Conservation (phyloP, 805 yeast species). For the Kodamaea fukazawae region DNA sequence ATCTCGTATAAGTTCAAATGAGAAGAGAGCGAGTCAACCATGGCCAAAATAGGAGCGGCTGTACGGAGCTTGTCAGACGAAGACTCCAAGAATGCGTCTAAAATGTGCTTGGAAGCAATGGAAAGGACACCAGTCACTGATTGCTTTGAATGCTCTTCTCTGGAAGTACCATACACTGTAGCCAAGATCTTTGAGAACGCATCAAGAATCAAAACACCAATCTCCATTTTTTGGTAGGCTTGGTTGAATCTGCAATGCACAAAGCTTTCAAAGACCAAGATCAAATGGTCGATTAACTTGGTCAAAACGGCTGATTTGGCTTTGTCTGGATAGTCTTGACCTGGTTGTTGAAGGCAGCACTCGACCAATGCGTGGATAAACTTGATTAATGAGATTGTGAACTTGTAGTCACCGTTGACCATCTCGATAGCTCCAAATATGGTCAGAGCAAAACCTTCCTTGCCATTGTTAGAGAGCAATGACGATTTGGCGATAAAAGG, state of each 20-base stretch:
- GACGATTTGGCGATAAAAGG: conserved; percentile 67
- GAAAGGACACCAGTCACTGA: background rate
- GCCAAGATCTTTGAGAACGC: conserved; percentile 55
- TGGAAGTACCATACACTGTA: conserved; percentile 52
- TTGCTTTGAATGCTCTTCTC: background rate
- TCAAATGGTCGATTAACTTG: conserved; percentile 51
- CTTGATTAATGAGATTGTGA: conserved; percentile 59
- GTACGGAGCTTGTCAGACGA: conserved; percentile 51
- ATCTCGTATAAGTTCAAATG: conserved; percentile 35
- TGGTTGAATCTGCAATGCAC: conserved; percentile 63
- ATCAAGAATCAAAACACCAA: conserved; percentile 55
- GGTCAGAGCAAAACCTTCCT: conserved; percentile 60
- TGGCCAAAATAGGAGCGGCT: conserved; percentile 49
- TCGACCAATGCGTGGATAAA: conserved; percentile 52
- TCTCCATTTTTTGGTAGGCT: conserved; percentile 54
- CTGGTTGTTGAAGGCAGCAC: conserved; percentile 39
- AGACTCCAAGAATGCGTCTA: conserved; percentile 54
- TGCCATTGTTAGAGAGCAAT: conserved; percentile 55
- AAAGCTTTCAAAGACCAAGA: conserved; percentile 74
- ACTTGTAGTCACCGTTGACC: conserved; percentile 61
- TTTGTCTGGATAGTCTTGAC: conserved; percentile 29
- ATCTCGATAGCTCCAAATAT: conserved; percentile 73
- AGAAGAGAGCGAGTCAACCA: conserved; percentile 47
- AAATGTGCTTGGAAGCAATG: conserved; percentile 48
- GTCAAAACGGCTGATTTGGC: conserved; percentile 54